Evolutionary conservation across 352 stramenopile genomes (phyloP).

Genomic region (Phytophthora idaei): DNA sequence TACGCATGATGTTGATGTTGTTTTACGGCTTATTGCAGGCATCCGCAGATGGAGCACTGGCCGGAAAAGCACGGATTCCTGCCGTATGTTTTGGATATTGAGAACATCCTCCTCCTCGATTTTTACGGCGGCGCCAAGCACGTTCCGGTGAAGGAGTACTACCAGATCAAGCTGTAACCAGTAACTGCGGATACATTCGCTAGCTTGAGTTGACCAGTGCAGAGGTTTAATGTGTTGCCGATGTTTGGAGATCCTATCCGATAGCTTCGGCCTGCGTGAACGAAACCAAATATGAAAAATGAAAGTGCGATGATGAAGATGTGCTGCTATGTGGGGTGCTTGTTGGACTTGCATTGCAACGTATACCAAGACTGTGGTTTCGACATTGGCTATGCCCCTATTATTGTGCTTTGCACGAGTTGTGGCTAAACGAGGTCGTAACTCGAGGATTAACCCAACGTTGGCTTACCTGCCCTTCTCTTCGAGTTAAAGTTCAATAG

Average conservation of each 20-base stretch:
- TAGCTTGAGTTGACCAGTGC: neutral
- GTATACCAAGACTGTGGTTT: too few species aligned
- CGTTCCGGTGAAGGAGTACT: constrained; percentile 69
- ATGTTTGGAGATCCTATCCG: too few species aligned
- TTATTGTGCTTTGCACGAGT: too few species aligned
- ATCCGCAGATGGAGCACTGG: constrained; percentile 75
- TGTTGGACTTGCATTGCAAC: too few species aligned
- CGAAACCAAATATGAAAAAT: constrained; percentile 4
- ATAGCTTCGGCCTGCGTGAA: neutral
- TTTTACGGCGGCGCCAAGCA: constrained; percentile 78
- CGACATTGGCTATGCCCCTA: too few species aligned
- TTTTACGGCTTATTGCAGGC: constrained; percentile 34
- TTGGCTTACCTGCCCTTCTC: too few species aligned
- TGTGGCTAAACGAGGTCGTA: too few species aligned
- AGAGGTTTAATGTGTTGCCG: neutral
- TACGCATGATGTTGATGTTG: neutral
- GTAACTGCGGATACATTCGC: neutral
- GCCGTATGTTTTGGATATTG: constrained; percentile 58
- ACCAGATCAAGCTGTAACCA: constrained; percentile 48
- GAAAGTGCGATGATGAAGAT: neutral
- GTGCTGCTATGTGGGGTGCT: too few species aligned
- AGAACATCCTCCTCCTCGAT: constrained; percentile 70
- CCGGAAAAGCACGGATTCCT: constrained; percentile 61
- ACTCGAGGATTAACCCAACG: too few species aligned
- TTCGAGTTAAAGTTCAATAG: too few species aligned